These are phyloP conservation scores for Aspergillus uvarum DNA, from an alignment of 2,329 filamentous ascomycete species.

Conservation along the genomic window DNA sequence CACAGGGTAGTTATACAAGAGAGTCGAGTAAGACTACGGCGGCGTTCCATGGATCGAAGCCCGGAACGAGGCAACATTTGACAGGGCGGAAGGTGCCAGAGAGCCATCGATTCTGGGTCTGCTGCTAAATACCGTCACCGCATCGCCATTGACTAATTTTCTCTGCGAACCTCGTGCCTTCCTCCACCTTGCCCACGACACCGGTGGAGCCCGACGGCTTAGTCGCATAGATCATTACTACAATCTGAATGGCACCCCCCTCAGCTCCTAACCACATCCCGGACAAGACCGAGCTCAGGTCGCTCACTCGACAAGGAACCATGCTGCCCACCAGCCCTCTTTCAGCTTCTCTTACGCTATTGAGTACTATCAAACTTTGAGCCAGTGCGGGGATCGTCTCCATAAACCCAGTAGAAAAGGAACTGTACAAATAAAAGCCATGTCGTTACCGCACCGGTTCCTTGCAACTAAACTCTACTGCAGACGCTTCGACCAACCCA, in stretches of 20 bases:
- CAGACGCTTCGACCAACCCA: background rate
- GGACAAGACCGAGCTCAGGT: conserved; percentile 2
- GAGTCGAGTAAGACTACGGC: background rate
- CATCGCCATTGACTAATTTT: conserved; percentile 5
- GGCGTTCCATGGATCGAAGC: conserved; percentile 13
- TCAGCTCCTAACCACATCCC: background rate
- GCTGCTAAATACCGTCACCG: background rate
- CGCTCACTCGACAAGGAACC: background rate
- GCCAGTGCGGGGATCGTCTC: conserved; percentile 4
- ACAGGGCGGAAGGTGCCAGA: conserved; percentile 3
- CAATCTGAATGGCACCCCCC: conserved; percentile 2
- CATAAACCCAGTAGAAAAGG: background rate
- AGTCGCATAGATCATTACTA: conserved; percentile 9
- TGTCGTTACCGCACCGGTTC: background rate
- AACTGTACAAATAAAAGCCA: conserved; percentile 2
- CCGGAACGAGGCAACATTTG: conserved; percentile 2
- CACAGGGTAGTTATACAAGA: conserved; percentile 17
- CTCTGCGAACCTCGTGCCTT: background rate
- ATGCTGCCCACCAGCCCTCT: background rate
- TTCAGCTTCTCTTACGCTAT: conserved; percentile 10
- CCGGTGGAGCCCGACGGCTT: conserved; percentile 5
- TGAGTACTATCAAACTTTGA: conserved; percentile 18
- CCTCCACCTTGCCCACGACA: conserved; percentile 9
- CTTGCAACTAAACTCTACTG: background rate
- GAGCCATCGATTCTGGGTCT: conserved; percentile 2